phyloP scores from a whole-genome alignment of 2,329 filamentous ascomycete genomes.

The Aspergillus brasiliensis region DNA sequence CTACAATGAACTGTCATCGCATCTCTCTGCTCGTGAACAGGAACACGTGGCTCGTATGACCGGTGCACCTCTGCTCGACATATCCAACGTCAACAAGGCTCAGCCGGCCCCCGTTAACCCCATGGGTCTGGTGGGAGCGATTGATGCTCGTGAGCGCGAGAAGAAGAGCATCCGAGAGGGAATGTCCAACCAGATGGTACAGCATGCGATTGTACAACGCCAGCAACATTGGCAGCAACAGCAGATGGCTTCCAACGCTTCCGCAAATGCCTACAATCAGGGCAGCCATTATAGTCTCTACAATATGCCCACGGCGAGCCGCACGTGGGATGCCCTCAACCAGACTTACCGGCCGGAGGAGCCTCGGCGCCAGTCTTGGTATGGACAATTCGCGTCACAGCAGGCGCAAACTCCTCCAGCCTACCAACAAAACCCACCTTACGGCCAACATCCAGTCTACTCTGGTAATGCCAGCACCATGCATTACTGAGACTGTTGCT shows the following conservation, averaged over 20 bases:
- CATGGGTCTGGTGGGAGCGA: slow-evolving; percentile 72
- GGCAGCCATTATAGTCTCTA: slow-evolving; percentile 30
- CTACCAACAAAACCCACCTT: slow-evolving; percentile 32
- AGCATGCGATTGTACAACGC: slow-evolving; percentile 70
- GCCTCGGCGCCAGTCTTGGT: slow-evolving; percentile 38
- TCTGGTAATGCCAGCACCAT: slow-evolving; percentile 26
- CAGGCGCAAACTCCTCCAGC: slow-evolving; percentile 24
- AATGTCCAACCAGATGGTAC: slow-evolving; percentile 68
- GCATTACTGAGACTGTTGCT: slow-evolving; percentile 20
- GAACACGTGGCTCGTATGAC: slow-evolving; percentile 85
- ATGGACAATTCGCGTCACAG: slow-evolving; percentile 31
- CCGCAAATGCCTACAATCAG: slow-evolving; percentile 16
- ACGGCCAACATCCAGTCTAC: slow-evolving; percentile 30
- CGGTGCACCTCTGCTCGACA: slow-evolving; percentile 71
- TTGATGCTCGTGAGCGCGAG: slow-evolving; percentile 78
- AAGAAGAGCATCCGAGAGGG: slow-evolving; percentile 71
- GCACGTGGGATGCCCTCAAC: slow-evolving; percentile 41
- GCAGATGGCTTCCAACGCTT: slow-evolving; percentile 32
- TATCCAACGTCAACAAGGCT: slow-evolving; percentile 59
- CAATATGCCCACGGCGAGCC: slow-evolving; percentile 38
- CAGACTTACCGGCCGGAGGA: slow-evolving; percentile 34
- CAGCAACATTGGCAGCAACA: slow-evolving; percentile 58
- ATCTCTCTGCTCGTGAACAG: slow-evolving; percentile 83
- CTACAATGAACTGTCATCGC: slow-evolving; percentile 55
- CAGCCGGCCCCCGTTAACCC: slow-evolving; percentile 53